Conservation (phyloP, 139 green algal species). For the Tetraselmis chui region DNA sequence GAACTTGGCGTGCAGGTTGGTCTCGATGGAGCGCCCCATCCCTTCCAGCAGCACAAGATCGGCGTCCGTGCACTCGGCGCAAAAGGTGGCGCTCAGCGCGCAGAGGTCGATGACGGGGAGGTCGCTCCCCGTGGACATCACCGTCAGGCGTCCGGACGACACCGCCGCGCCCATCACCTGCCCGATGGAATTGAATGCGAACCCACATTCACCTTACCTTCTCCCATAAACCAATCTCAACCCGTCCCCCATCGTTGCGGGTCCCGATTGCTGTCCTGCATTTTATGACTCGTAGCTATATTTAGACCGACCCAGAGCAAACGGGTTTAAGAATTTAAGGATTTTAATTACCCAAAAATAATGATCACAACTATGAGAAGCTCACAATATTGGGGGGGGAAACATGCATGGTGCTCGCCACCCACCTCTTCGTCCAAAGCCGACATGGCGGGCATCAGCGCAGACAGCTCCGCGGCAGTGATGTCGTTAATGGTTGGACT, state of each 20-base stretch:
- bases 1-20: slow-evolving; percentile 75
- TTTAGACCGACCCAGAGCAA: too few relatives aligned
- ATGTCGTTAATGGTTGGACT: slow-evolving; percentile 87
- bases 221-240: not conserved
- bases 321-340: too few relatives aligned
- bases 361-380: too few relatives aligned
- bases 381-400: too few relatives aligned
- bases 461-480: slow-evolving; percentile 70
- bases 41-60: slow-evolving; percentile 89
- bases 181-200: too few relatives aligned
- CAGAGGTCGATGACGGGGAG: slow-evolving; percentile 83
- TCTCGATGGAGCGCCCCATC: slow-evolving; percentile 88
- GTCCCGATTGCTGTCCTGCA: too few relatives aligned
- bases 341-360: too few relatives aligned
- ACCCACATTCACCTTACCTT: not conserved
- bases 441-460: slow-evolving; percentile 36
- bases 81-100: slow-evolving; percentile 15
- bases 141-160: slow-evolving; percentile 31
- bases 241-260: too few relatives aligned
- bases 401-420: too few relatives aligned
- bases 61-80: slow-evolving; percentile 40
- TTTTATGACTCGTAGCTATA: too few relatives aligned
- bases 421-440: slow-evolving; percentile 14
- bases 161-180: slow-evolving; percentile 10
- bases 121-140: slow-evolving; percentile 65